Percentiles rank a stretch among this genome's conserved stretches.
Evolutionary conservation across 2,329 filamentous ascomycete genomes (phyloP).

Genomic region (Fusarium euwallaceae): DNA sequence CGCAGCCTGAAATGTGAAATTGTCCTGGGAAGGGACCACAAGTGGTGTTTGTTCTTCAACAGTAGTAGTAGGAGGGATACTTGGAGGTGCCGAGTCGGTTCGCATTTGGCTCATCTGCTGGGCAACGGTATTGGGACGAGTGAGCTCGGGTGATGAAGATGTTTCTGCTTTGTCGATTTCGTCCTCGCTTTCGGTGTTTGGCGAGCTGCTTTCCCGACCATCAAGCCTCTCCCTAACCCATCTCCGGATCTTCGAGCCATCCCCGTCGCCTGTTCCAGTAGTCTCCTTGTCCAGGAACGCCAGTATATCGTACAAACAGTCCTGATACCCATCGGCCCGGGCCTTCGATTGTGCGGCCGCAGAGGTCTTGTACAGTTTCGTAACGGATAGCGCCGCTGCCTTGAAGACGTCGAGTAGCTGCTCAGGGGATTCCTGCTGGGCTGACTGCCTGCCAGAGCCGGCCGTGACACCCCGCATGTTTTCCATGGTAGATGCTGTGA

Average conservation of each 20-base stretch:
- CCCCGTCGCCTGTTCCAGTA: conserved; percentile 82
- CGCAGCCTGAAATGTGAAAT: conserved; percentile 78
- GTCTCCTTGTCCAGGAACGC: conserved; percentile 85
- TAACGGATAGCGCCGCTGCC: conserved; percentile 91
- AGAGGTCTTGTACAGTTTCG: conserved; percentile 95
- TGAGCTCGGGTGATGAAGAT: conserved; percentile 69
- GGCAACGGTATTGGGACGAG: conserved; percentile 61
- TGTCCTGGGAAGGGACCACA: conserved; percentile 68
- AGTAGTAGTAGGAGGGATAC: conserved; percentile 41
- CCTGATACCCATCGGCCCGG: conserved; percentile 88
- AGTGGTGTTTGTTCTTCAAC: conserved; percentile 54
- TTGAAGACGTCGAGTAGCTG: conserved; percentile 90
- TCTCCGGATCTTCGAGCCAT: conserved; percentile 73
- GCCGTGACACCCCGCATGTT: conserved; percentile 50
- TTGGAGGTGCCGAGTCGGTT: conserved; percentile 46
- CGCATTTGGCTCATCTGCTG: conserved; percentile 47
- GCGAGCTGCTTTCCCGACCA: conserved; percentile 67
- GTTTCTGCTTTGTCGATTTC: conserved; percentile 74
- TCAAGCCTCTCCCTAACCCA: conserved; percentile 80
- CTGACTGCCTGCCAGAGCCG: conserved; percentile 47
- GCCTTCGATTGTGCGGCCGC: conserved; percentile 81
- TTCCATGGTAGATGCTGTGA: conserved; percentile 44
- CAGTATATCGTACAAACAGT: conserved; percentile 92
- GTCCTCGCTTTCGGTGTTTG: conserved; percentile 76
- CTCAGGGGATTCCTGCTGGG: conserved; percentile 62